A percentile compares a stretch with the other conserved stretches of the same genome.
Evolutionary conservation across 225 moss, liverwort and hornwort species (phyloP).

Genomic region (Bryum argenteum): DNA sequence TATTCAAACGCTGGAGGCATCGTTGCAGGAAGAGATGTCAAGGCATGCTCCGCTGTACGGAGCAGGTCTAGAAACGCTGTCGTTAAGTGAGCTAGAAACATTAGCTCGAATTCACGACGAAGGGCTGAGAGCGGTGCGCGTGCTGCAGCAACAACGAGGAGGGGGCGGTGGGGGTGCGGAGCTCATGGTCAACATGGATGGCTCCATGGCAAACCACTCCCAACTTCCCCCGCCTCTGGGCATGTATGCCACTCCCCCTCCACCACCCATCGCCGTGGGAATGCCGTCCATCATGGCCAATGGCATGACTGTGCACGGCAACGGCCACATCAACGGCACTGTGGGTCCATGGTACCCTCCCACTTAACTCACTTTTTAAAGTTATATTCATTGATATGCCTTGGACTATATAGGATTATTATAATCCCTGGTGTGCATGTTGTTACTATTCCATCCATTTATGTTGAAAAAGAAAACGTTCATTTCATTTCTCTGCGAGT

Average conservation of each 20-base stretch:
- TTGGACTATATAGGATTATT: neutral
- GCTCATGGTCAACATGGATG: conserved; percentile 83
- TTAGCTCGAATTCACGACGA: conserved; percentile 94
- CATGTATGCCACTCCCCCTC: conserved; percentile 81
- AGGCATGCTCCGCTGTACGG: conserved; percentile 95
- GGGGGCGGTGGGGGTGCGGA: conserved; percentile 68
- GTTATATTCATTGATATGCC: neutral
- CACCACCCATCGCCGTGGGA: conserved; percentile 84
- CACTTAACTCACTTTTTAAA: conserved; percentile 41
- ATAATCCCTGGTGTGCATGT: conserved; percentile 28
- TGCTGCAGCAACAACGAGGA: conserved; percentile 81
- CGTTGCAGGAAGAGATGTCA: conserved; percentile 98
- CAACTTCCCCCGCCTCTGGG: conserved; percentile 74
- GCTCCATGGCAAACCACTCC: conserved; percentile 74
- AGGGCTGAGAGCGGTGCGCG: conserved; percentile 87
- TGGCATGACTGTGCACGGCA: conserved; percentile 88
- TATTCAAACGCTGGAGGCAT: conserved; percentile 92
- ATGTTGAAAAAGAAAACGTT: conserved; percentile 41
- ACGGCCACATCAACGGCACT: conserved; percentile 95
- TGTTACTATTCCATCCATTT: conserved; percentile 47
- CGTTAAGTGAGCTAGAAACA: conserved; percentile 91
- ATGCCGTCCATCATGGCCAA: conserved; percentile 93
- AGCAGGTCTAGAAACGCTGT: conserved; percentile 91
- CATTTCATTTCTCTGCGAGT: conserved; percentile 33
- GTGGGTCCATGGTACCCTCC: conserved; percentile 94